Evolutionary conservation across 2,329 filamentous ascomycete genomes (phyloP).

Genomic region (Epichloe amarillans): DNA sequence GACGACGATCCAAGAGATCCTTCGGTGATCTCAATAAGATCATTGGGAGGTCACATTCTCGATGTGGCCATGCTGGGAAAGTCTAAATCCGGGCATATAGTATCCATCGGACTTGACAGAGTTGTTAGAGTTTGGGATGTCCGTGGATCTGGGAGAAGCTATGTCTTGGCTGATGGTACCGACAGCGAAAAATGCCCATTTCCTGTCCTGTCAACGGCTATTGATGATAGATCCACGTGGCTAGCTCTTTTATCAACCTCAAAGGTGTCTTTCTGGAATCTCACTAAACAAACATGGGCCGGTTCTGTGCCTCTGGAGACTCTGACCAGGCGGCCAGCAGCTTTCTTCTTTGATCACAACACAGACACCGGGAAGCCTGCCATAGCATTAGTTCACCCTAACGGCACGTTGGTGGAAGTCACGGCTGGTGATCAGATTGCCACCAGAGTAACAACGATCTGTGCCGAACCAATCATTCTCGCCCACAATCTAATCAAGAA

Average conservation of each 20-base stretch:
- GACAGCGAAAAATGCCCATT: slow-evolving; percentile 33
- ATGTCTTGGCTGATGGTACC: slow-evolving; percentile 28
- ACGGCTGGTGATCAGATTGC: slow-evolving; percentile 26
- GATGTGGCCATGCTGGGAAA: slow-evolving; percentile 55
- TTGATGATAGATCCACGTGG: slow-evolving; percentile 52
- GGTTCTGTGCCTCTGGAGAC: slow-evolving; percentile 38
- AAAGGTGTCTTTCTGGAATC: slow-evolving; percentile 47
- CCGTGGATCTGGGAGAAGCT: slow-evolving; percentile 28
- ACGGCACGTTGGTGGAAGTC: slow-evolving; percentile 50
- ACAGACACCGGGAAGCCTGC: slow-evolving; percentile 25
- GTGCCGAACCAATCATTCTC: slow-evolving; percentile 37
- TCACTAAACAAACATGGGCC: slow-evolving; percentile 42
- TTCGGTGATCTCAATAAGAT: slow-evolving; percentile 44
- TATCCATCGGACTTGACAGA: slow-evolving; percentile 59
- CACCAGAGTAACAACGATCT: slow-evolving; percentile 30
- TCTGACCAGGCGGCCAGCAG: slow-evolving; percentile 40
- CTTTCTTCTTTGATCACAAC: slow-evolving; percentile 48
- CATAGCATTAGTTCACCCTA: slow-evolving; percentile 48
- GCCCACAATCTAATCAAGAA: slow-evolving; percentile 33
- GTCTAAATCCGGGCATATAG: slow-evolving; percentile 49
- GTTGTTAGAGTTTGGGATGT: slow-evolving; percentile 54
- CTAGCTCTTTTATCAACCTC: slow-evolving; percentile 49
- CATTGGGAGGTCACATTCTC: slow-evolving; percentile 50
- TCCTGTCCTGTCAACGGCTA: slow-evolving; percentile 47
- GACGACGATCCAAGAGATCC: slow-evolving; percentile 31